Conservation (phyloP, 2,329 filamentous ascomycete genomes). For the Albophoma yamanashiensis region DNA sequence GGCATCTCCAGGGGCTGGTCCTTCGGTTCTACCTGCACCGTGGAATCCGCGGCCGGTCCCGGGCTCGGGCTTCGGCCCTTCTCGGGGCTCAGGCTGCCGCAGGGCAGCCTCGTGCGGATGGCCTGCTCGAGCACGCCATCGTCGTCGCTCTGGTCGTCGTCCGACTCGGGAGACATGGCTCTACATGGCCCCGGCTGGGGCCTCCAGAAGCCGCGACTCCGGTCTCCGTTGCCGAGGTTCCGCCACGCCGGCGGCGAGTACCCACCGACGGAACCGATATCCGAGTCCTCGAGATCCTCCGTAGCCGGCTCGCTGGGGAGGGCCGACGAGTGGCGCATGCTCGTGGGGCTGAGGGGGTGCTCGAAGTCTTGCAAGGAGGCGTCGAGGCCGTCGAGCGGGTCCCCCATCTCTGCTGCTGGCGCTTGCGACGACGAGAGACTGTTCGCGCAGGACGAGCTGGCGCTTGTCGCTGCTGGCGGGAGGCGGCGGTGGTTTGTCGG, state of each 20-base stretch:
- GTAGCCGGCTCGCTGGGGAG: slow-evolving; percentile 22
- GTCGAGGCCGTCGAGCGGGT: slow-evolving; percentile 33
- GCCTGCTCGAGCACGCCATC: slow-evolving; percentile 38
- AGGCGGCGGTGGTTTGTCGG: slow-evolving; percentile 14
- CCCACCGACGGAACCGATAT: slow-evolving; percentile 39
- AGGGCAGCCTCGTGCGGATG: slow-evolving; percentile 42
- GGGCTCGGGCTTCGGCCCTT: slow-evolving; percentile 37
- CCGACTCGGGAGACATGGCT: slow-evolving; percentile 14
- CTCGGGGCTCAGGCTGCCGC: slow-evolving; percentile 45
- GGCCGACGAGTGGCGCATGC: slow-evolving; percentile 19
- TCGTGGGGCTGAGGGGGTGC: slow-evolving; percentile 29
- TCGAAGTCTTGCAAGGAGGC: slow-evolving; percentile 45
- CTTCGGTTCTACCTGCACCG: slow-evolving; percentile 23
- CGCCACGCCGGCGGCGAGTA: slow-evolving; percentile 52
- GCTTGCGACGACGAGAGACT: slow-evolving; percentile 16
- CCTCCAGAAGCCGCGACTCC: slow-evolving; percentile 49
- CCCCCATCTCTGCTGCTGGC: slow-evolving; percentile 12
- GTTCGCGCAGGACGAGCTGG: slow-evolving; percentile 20
- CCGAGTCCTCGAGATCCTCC: slow-evolving; percentile 33
- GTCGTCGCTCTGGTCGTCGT: slow-evolving; percentile 15
- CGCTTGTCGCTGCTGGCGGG: slow-evolving; percentile 6
- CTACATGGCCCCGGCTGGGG: slow-evolving; percentile 4
- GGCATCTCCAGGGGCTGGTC: slow-evolving; percentile 12
- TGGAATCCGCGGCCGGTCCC: slow-evolving; percentile 25
- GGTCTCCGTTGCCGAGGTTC: slow-evolving; percentile 47